A percentile compares a stretch with the other conserved stretches of the same genome.
Conservation (phyloP, 495 filamentous ascomycete species). For the Penicillium salamii region DNA sequence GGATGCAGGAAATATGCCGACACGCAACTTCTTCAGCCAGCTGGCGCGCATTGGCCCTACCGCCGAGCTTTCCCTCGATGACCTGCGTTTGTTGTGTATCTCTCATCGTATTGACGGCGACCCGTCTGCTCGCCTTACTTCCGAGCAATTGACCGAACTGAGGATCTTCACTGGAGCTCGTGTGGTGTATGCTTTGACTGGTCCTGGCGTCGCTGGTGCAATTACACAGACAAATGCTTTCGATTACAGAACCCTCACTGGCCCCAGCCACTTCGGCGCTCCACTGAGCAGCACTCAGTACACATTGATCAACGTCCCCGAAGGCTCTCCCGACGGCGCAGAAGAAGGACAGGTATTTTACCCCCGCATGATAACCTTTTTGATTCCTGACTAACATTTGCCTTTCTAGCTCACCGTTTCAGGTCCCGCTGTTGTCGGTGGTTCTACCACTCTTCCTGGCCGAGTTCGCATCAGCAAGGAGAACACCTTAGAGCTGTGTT, state of each 20-base stretch:
- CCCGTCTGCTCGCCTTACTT: conserved; percentile 49
- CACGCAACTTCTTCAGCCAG: conserved; percentile 40
- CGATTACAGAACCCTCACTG: conserved; percentile 69
- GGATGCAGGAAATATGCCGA: conserved; percentile 64
- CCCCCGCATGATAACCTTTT: not conserved
- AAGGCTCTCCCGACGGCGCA: conserved; percentile 51
- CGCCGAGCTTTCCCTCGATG: conserved; percentile 64
- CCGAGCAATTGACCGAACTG: conserved; percentile 70
- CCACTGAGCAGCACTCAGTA: conserved; percentile 80
- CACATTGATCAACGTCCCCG: conserved; percentile 56
- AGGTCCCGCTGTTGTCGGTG: conserved; percentile 40
- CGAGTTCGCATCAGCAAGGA: conserved; percentile 39
- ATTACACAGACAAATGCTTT: conserved; percentile 79
- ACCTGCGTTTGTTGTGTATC: conserved; percentile 58
- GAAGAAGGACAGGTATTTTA: conserved; percentile 63
- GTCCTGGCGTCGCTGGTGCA: conserved; percentile 78
- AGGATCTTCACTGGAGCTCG: conserved; percentile 76
- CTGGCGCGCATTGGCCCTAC: conserved; percentile 56
- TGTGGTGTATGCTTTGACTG: conserved; percentile 81
- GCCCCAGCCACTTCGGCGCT: conserved; percentile 73
- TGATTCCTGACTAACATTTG: not conserved
- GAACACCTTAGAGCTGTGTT: conserved; percentile 37
- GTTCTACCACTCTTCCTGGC: conserved; percentile 24
- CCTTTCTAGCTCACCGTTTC: conserved; percentile 34
- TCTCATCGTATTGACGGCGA: conserved; percentile 37